Base-by-base conservation (phyloP, 768 basidiomycete species). In the Lactarius quietus region DNA sequence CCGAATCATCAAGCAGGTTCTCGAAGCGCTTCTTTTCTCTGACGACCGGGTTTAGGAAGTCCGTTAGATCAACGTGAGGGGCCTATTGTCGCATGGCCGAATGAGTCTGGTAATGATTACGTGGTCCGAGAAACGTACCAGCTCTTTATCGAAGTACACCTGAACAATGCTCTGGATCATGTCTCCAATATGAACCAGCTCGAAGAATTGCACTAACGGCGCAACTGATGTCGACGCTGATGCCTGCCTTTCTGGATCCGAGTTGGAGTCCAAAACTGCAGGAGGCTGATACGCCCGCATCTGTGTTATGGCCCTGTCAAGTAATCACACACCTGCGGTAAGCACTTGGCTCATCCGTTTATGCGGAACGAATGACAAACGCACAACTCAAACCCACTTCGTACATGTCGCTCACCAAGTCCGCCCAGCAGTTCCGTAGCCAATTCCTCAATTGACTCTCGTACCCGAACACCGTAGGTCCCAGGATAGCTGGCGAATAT, bases 1-100 rank as follows among this genome's bases (percentile, higher is more conserved):
- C 97, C 38, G 87, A 90, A 68, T 98, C 95, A 72, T 99, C 97
- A 39, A 99, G 77, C 0, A 86, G 78, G 67, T 93, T 90, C 75
- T 98, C 97, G 68, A 98, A 98, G 7, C 86, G 84, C 78, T 98
- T 99, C 84, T 98, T 98, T 76, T 98, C 95, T 33, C 97, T 82
- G 39, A 98, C 92, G 5, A 95, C 95, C 1, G 82, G 83, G 72
- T 97, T 98, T 66, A 98, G 73, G 74, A 98, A 98, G 75, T 98
- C 96, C 0, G 89, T 94, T 70, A 86, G 84, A 75, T 98, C 95
- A 38, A 99, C 95, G 71, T 95, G 91, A 1, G 82, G 85, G 0
- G 90, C 86, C 92, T 93, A 51, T 59, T 48, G 18, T 41, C 28
- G 57, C 62, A 57, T 18, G 33, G 52, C 17, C 9, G 6, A 43